Conservation (phyloP, 352 stramenopile species). For the Pythium rhizo-oryzae region DNA sequence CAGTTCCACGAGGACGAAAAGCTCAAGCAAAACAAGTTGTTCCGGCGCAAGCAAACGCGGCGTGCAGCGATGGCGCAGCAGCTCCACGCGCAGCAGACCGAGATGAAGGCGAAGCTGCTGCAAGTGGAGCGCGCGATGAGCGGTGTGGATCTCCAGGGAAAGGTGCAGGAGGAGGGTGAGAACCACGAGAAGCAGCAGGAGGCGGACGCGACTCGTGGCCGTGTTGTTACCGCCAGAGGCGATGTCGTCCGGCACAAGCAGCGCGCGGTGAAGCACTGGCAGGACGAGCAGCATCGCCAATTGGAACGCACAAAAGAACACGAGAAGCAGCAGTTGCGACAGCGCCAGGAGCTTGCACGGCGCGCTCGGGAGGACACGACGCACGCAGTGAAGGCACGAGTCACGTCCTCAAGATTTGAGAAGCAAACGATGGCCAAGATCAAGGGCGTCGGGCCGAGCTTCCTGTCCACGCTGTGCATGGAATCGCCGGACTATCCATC, state of each 20-base stretch:
- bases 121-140: neutral
- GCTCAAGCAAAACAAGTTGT: slow-evolving; percentile 2
- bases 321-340: neutral
- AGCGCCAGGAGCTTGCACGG: slow-evolving; percentile 14
- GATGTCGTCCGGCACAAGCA: neutral
- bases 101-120: slow-evolving; percentile 18
- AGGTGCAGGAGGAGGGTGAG: neutral
- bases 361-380: neutral
- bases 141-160: neutral
- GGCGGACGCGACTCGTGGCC: neutral
- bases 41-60: slow-evolving; percentile 12
- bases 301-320: neutral
- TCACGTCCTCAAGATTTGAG: neutral
- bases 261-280: slow-evolving; percentile 7
- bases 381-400: neutral
- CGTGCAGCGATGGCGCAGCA: slow-evolving; percentile 1
- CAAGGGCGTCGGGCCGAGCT: slow-evolving; percentile 25
- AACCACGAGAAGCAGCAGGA: neutral
- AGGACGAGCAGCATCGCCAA: slow-evolving; percentile 13
- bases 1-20: slow-evolving; percentile 26
- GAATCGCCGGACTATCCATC: neutral
- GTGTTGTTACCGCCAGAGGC: neutral
- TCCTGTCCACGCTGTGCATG: slow-evolving; percentile 14
- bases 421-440: slow-evolving; percentile 24
- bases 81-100: slow-evolving; percentile 18